Evolutionary conservation across 306 rosid genomes (phyloP).

Genomic region (Cucumis cinereus): DNA sequence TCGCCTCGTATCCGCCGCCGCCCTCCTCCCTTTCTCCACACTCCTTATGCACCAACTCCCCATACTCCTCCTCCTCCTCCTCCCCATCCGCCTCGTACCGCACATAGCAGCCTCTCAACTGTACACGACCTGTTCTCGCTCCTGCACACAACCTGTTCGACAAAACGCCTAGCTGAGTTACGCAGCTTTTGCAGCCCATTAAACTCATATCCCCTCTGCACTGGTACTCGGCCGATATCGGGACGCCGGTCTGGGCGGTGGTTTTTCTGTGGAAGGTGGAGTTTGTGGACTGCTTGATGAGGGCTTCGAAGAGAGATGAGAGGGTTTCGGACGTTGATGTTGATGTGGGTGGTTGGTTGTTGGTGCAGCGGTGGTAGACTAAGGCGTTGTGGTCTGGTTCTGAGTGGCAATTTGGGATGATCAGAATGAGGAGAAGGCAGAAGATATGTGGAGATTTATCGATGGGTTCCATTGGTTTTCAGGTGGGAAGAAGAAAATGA

Average conservation of each 20-base stretch:
- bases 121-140: slow-evolving; percentile 41
- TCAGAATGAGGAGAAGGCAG: slow-evolving; percentile 7
- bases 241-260: not conserved
- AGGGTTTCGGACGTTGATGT: slow-evolving; percentile 29
- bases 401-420: slow-evolving; percentile 14
- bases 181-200: slow-evolving; percentile 45
- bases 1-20: not conserved
- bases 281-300: slow-evolving; percentile 36
- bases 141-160: slow-evolving; percentile 31
- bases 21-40: slow-evolving; percentile 23
- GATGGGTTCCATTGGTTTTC: not conserved
- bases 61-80: not conserved
- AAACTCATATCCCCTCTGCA: slow-evolving; percentile 38
- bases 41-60: slow-evolving; percentile 21
- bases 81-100: slow-evolving; percentile 24
- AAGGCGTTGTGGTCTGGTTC: slow-evolving; percentile 24
- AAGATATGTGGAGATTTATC: not conserved
- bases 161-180: slow-evolving; percentile 19
- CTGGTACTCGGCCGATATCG: slow-evolving; percentile 46
- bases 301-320: slow-evolving; percentile 35
- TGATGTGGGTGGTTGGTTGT: slow-evolving; percentile 8
- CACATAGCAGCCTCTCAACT: slow-evolving; percentile 48
- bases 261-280: slow-evolving; percentile 39
- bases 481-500: not conserved
- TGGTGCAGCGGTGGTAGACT: slow-evolving; percentile 41